Conservation (phyloP, 192 early-diverging fungal species). For the Pecoramyces ruminantium region DNA sequence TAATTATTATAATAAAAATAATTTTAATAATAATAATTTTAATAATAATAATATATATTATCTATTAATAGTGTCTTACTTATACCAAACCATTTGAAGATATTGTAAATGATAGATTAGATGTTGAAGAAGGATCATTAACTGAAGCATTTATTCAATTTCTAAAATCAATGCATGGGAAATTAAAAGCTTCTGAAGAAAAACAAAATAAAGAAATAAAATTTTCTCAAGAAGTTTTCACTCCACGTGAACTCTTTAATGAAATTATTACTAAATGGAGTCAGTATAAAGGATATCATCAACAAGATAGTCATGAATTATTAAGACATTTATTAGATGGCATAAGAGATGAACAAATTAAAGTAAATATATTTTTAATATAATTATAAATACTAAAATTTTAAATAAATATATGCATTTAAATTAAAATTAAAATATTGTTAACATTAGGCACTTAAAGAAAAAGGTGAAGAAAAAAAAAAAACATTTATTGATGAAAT, state of each 20-base stretch:
- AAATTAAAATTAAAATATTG: too few relatives aligned
- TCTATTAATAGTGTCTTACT: not conserved
- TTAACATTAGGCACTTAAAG: not conserved
- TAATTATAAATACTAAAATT: too few relatives aligned
- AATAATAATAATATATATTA: not conserved
- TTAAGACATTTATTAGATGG: conserved; percentile 45
- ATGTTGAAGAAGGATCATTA: conserved; percentile 6
- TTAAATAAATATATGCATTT: too few relatives aligned
- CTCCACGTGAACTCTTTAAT: conserved; percentile 34
- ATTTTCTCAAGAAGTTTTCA: conserved; percentile 8
- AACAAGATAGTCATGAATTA: conserved; percentile 61
- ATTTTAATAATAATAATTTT: not conserved
- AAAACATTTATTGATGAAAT: conserved; percentile 39
- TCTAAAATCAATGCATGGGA: conserved; percentile 7
- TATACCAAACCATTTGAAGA: not conserved
- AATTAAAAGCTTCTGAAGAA: not conserved
- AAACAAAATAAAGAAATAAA: not conserved
- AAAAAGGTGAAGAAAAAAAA: not conserved
- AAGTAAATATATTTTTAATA: not conserved
- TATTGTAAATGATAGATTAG: conserved; percentile 3
- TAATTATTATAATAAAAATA: not conserved
- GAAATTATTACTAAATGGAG: conserved; percentile 33
- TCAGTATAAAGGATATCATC: conserved; percentile 31
- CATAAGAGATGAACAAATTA: conserved; percentile 31
- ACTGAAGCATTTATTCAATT: conserved; percentile 13